Conservation (phyloP, 495 filamentous ascomycete genomes). For the Hypoxylon lenormandii region DNA sequence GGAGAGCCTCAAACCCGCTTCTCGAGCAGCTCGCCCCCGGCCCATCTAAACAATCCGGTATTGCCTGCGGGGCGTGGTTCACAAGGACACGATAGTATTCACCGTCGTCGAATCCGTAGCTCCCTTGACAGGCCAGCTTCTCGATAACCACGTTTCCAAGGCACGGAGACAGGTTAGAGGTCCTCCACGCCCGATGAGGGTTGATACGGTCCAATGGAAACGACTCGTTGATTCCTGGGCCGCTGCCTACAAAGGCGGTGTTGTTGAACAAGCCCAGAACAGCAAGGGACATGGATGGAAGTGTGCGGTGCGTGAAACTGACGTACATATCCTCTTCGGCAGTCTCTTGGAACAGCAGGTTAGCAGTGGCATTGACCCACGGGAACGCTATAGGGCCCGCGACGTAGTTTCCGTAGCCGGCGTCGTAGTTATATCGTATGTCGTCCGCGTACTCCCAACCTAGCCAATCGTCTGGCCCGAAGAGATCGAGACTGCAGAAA, state of each 20-base stretch:
- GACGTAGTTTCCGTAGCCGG: conserved; percentile 53
- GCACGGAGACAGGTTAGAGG: conserved; percentile 53
- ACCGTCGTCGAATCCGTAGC: conserved; percentile 39
- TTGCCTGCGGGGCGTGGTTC: conserved; percentile 40
- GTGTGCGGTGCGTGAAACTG: conserved; percentile 60
- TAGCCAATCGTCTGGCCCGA: conserved; percentile 56
- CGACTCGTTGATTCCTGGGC: conserved; percentile 52
- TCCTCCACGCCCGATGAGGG: conserved; percentile 54
- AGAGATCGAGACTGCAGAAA: conserved; percentile 54
- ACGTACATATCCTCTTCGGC: conserved; percentile 54
- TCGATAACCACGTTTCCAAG: conserved; percentile 55
- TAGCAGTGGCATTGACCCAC: neutral
- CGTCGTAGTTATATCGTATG: conserved; percentile 57
- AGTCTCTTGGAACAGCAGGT: conserved; percentile 22
- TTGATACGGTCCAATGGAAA: conserved; percentile 57
- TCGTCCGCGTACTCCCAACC: conserved; percentile 57
- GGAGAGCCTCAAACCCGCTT: neutral
- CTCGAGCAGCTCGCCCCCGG: conserved; percentile 42
- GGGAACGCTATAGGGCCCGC: conserved; percentile 50
- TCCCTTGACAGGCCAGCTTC: conserved; percentile 49
- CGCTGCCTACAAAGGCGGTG: conserved; percentile 50
- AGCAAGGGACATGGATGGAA: conserved; percentile 54
- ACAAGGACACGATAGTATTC: conserved; percentile 42
- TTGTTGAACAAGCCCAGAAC: conserved; percentile 61
- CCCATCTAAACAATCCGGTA: conserved; percentile 35